phyloP scores from a whole-genome alignment of 2,329 filamentous ascomycete species.

The Tricladium varicosporioides region DNA sequence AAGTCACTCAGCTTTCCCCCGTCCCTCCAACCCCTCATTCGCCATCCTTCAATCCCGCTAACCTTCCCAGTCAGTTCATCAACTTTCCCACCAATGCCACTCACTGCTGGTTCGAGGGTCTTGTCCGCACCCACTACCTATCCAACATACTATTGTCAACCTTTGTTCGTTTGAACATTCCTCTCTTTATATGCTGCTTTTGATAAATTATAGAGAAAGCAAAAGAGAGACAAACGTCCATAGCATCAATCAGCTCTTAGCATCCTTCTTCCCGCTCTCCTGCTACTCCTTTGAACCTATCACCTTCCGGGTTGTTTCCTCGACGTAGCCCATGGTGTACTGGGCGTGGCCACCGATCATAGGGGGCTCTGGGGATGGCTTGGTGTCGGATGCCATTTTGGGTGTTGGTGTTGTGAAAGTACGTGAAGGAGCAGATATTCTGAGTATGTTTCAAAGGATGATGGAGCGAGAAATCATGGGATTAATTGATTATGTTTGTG shows the following conservation, averaged over 20 bases:
- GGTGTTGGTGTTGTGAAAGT: background rate
- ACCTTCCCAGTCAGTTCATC: constrained; percentile 64
- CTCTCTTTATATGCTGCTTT: background rate
- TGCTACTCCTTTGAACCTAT: constrained; percentile 65
- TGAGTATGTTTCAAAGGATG: too few species aligned
- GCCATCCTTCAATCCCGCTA: constrained; percentile 69
- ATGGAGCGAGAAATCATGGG: too few species aligned
- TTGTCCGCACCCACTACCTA: constrained; percentile 14
- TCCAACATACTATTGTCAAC: background rate
- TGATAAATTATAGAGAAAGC: background rate
- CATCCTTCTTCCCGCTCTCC: constrained; percentile 61
- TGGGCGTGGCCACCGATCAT: constrained; percentile 64
- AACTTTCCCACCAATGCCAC: constrained; percentile 46
- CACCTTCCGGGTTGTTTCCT: constrained; percentile 52
- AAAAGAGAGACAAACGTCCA: constrained; percentile 38
- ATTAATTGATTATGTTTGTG: too few species aligned
- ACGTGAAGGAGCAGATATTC: too few species aligned
- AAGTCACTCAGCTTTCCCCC: constrained; percentile 16
- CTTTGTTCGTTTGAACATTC: too few species aligned
- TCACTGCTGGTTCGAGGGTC: constrained; percentile 17
- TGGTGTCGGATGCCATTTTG: background rate
- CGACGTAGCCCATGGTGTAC: constrained; percentile 66
- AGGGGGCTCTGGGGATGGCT: constrained; percentile 42
- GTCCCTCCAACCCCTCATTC: constrained; percentile 56
- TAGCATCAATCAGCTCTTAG: constrained; percentile 58